Conservation (phyloP, 2,329 filamentous ascomycete genomes). For the Aspergillus fischeri region DNA sequence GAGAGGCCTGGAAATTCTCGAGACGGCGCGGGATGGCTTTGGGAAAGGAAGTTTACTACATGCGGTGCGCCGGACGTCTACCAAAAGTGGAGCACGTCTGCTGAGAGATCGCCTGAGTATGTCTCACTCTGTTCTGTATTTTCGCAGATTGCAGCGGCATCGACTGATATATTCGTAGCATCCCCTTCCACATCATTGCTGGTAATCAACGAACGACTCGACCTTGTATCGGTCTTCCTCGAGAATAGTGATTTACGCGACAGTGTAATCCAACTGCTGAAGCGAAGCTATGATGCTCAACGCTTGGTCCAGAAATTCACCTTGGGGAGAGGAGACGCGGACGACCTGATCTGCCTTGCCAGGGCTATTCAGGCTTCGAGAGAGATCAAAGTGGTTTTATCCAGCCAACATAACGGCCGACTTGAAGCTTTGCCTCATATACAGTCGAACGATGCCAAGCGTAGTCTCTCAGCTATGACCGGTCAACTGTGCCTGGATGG, state of each 20-base stretch:
- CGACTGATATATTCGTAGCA: slow-evolving; percentile 45
- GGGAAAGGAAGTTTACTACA: slow-evolving; percentile 84
- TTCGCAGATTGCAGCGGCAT: slow-evolving; percentile 42
- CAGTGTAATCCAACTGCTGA: slow-evolving; percentile 62
- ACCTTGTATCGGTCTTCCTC: slow-evolving; percentile 75
- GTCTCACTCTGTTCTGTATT: slow-evolving; percentile 16
- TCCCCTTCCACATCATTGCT: slow-evolving; percentile 83
- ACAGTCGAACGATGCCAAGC: slow-evolving; percentile 30
- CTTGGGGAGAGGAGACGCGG: slow-evolving; percentile 82
- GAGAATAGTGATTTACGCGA: slow-evolving; percentile 65
- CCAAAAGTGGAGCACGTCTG: slow-evolving; percentile 82
- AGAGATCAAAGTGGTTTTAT: slow-evolving; percentile 50
- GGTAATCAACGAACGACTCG: slow-evolving; percentile 72
- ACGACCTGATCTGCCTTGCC: slow-evolving; percentile 80
- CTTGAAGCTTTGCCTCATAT: slow-evolving; percentile 19
- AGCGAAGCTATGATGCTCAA: slow-evolving; percentile 77
- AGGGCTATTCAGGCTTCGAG: slow-evolving; percentile 73
- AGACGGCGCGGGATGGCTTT: slow-evolving; percentile 74
- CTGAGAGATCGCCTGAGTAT: slow-evolving; percentile 77
- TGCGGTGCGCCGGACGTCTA: slow-evolving; percentile 83
- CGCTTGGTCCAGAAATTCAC: slow-evolving; percentile 92
- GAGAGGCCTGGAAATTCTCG: slow-evolving; percentile 80
- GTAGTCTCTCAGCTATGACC: slow-evolving; percentile 28
- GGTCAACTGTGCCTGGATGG: slow-evolving; percentile 50
- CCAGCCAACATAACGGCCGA: slow-evolving; percentile 16